Percentiles rank a stretch among this genome's conserved stretches.
phyloP scores from a whole-genome alignment of 768 basidiomycete species.

The Podaxis carcinomalis region DNA sequence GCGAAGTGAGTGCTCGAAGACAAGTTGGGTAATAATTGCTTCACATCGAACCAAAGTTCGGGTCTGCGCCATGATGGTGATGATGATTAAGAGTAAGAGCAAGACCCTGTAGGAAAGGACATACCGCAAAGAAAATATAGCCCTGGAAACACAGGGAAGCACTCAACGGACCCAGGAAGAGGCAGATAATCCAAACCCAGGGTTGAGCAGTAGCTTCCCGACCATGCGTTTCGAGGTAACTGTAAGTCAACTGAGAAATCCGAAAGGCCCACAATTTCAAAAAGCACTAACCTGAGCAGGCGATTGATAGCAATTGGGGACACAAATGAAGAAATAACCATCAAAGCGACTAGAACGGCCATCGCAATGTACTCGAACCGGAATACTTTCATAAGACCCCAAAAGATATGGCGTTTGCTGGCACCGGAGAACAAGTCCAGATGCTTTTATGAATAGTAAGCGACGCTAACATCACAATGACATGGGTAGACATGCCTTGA shows the following conservation, averaged over 20 bases:
- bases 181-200: conserved; percentile 60
- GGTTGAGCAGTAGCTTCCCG: conserved; percentile 46
- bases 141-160: conserved; percentile 46
- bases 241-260: conserved; percentile 16
- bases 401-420: conserved; percentile 37
- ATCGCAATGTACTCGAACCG: conserved; percentile 29
- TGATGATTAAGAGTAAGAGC: neutral
- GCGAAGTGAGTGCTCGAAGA: conserved; percentile 46
- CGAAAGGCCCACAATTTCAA: neutral
- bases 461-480: neutral
- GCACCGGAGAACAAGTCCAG: conserved; percentile 34
- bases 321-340: conserved; percentile 26
- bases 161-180: conserved; percentile 44
- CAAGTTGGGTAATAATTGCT: conserved; percentile 36
- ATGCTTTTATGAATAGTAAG: conserved; percentile 17
- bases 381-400: conserved; percentile 36
- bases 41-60: conserved; percentile 46
- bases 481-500: conserved; percentile 17
- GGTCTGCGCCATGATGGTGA: conserved; percentile 39
- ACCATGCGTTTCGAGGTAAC: conserved; percentile 53
- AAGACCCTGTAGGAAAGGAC: neutral
- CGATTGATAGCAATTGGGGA: conserved; percentile 36
- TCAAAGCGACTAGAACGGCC: conserved; percentile 22
- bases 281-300: conserved; percentile 27
- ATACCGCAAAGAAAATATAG: conserved; percentile 48